Percentiles rank a stretch among this genome's conserved stretches.
Conservation (phyloP, 148 eudicot species). For the Tetragonia tetragonoides region DNA sequence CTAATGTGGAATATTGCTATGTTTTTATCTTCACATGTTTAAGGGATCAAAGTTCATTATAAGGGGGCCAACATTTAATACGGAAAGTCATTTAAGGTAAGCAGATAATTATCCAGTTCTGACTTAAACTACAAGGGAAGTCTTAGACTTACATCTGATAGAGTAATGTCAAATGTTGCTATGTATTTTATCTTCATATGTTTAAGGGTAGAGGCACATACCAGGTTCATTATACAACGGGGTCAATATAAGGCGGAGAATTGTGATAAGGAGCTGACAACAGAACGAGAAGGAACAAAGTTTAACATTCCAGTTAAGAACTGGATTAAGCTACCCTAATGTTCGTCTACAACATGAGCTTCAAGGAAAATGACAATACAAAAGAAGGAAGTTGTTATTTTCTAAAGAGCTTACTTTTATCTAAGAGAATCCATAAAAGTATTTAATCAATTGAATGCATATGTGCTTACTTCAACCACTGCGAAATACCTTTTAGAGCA, state of each 20-base stretch:
- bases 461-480: slow-evolving; percentile 14
- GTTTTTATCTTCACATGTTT: too few species aligned
- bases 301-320: not conserved
- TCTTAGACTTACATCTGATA: too few species aligned
- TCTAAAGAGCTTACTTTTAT: slow-evolving; percentile 8
- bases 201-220: too few species aligned
- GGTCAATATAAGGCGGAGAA: not conserved
- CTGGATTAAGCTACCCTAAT: not conserved
- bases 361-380: slow-evolving; percentile 18
- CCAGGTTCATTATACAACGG: too few species aligned
- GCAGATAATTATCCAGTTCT: too few species aligned
- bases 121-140: too few species aligned
- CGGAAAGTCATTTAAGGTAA: too few species aligned
- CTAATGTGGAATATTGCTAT: not conserved
- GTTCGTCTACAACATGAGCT: slow-evolving; percentile 10
- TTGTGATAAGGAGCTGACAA: not conserved
- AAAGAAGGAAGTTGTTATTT: not conserved
- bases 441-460: slow-evolving; percentile 2
- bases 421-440: slow-evolving; percentile 13
- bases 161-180: too few species aligned
- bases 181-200: too few species aligned
- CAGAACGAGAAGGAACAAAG: not conserved
- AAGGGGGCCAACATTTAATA: not conserved
- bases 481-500: slow-evolving; percentile 6
- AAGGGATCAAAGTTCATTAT: not conserved